Conservation (phyloP, 108 stramenopile species). For the Aurantiochytrium sp. region DNA sequence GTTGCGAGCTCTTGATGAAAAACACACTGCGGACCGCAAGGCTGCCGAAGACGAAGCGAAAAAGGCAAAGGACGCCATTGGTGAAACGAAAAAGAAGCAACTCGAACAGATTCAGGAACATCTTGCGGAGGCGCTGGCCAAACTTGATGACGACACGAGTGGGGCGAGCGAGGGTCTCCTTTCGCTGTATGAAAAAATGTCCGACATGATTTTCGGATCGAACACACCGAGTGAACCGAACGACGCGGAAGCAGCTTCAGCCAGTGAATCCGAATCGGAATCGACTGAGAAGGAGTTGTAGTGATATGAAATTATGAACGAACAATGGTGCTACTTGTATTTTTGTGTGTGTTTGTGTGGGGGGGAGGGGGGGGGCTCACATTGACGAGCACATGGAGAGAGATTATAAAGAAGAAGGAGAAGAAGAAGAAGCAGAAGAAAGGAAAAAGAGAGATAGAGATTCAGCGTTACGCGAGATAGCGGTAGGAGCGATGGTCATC, state of each 20-base stretch:
- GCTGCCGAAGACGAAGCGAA: background rate
- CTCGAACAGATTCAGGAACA: background rate
- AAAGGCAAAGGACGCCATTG: background rate
- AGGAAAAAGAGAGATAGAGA: background rate
- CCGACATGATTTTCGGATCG: background rate
- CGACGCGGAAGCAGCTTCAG: too few species aligned
- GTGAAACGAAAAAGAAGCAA: background rate
- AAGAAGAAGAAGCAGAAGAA: background rate
- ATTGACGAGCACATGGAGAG: too few species aligned
- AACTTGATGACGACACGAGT: background rate
- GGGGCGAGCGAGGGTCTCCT: background rate
- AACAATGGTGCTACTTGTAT: too few species aligned
- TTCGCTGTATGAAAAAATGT: background rate
- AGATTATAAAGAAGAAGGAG: too few species aligned
- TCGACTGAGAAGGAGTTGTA: too few species aligned
- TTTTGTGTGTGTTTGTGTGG: too few species aligned
- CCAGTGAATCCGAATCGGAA: too few species aligned
- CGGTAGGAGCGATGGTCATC: constrained; percentile 70
- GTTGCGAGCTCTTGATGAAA: background rate
- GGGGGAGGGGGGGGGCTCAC: too few species aligned
- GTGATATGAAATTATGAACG: too few species aligned
- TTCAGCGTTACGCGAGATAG: constrained; percentile 65
- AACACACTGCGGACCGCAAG: background rate
- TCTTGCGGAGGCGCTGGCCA: background rate
- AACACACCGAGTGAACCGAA: too few species aligned